Evolutionary conservation across 164 flowering plant genomes (phyloP), one percentile per base, ranked within the genome.

Genomic region (Chimonanthus praecox): DNA sequence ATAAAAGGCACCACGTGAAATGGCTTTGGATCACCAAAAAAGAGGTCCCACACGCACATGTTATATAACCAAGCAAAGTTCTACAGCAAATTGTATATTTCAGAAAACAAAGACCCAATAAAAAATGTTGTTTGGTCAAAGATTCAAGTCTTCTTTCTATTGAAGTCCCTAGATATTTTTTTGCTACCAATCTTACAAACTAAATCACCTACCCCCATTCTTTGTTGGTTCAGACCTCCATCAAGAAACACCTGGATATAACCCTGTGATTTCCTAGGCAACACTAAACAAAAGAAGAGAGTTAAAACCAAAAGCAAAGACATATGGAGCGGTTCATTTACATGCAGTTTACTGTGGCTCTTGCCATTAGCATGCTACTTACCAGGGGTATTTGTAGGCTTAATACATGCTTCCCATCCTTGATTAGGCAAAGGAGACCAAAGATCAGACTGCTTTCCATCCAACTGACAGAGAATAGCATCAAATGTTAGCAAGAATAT

Each of bases 141-240:
- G 58, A 51, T 9, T 8, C 13, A 15, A 8, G 13, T 51, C 58
- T 8, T 51, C 9, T 9, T 51, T 51, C 58, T 10, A 51, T 10
- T 10, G 58, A 51, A 54, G 60, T 54, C 15, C 11, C 60, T 54
- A 16, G 4, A 33, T 13, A 16, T 13, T 54, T 54, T 10, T 54
- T 15, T 8, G 13, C 9, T 51, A 15, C 58, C 58, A 51, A 51
- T 51, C 58, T 51, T 51, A 4, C 60, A 71, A 64, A 18, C 4
- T 62, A 16, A 44, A 69, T 50, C 72, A 83, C 94, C 50, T 86
- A 94, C 97, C 84, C 99, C 99, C 97, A 95, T 93, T 80, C 99
- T 84, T 82, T 95, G 98, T 82, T 95, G 99, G 84, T 95, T 95
- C 83, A 95, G 72, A 16, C 99, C 99, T 83, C 98, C 99, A 82